Conservation (phyloP, 75 land plant species). For the Selaginella tamariscina region DNA sequence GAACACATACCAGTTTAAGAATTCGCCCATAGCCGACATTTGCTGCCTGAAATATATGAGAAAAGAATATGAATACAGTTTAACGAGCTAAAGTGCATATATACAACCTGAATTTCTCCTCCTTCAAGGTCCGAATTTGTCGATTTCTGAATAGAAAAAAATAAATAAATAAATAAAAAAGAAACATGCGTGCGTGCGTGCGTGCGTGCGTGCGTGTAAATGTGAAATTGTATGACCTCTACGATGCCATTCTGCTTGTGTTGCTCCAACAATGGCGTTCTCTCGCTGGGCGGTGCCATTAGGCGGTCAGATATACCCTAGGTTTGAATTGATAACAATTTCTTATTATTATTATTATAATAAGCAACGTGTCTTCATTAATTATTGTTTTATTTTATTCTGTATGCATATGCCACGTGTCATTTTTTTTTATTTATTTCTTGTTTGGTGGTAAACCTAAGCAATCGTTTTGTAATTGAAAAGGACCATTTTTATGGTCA, state of each 20-base stretch:
- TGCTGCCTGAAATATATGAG: conserved; percentile 51
- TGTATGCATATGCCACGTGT: too few species aligned
- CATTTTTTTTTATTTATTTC: too few species aligned
- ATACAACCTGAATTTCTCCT: background rate
- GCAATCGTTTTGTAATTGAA: too few species aligned
- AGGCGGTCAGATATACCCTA: too few species aligned
- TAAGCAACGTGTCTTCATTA: too few species aligned
- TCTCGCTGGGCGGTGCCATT: conserved; percentile 2
- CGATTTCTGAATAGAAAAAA: background rate
- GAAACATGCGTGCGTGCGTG: background rate
- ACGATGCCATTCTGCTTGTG: conserved; percentile 2
- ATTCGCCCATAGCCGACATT: conserved; percentile 77
- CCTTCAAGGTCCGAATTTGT: background rate
- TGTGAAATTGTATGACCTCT: background rate
- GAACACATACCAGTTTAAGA: conserved; percentile 39
- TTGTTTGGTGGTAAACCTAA: too few species aligned
- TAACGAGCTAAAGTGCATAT: background rate
- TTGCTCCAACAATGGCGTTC: background rate
- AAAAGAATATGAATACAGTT: background rate
- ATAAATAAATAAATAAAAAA: too few species aligned
- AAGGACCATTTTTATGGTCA: too few species aligned
- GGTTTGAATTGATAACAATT: too few species aligned
- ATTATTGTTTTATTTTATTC: too few species aligned
- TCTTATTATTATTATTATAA: too few species aligned
- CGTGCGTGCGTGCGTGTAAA: background rate